Evolutionary conservation across 129 eudicot species (phyloP).

Genomic region (Centella asiatica): DNA sequence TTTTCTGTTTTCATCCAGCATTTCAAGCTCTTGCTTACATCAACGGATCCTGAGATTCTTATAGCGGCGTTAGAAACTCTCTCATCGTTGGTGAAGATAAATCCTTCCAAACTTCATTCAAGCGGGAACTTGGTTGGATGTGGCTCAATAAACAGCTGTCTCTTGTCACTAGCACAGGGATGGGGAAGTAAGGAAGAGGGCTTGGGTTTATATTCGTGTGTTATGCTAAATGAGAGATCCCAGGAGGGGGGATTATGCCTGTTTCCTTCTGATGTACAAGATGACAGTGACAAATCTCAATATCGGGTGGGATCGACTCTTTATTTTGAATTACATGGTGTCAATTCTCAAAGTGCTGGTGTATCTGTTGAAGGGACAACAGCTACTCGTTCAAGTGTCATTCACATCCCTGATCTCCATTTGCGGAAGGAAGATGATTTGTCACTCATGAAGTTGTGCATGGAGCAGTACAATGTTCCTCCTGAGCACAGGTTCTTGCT

Average conservation of each 20-base stretch:
- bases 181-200: slow-evolving; percentile 99
- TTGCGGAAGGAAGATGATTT: slow-evolving; percentile 72
- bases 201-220: slow-evolving; percentile 80
- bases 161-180: slow-evolving; percentile 92
- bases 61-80: slow-evolving; percentile 82
- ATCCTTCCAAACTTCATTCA: slow-evolving; percentile 81
- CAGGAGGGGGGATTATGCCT: slow-evolving; percentile 65
- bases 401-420: slow-evolving; percentile 74
- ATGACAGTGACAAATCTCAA: slow-evolving; percentile 59
- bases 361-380: slow-evolving; percentile 22
- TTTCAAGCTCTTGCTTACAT: slow-evolving; percentile 94
- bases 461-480: slow-evolving; percentile 67
- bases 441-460: slow-evolving; percentile 57
- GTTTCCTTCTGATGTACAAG: slow-evolving; percentile 69
- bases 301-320: slow-evolving; percentile 81
- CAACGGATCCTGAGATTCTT: slow-evolving; percentile 91
- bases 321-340: slow-evolving; percentile 79
- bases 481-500: slow-evolving; percentile 75
- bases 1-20: slow-evolving; percentile 45
- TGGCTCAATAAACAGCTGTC: slow-evolving; percentile 71
- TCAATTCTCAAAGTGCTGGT: slow-evolving; percentile 28
- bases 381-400: slow-evolving; percentile 44
- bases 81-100: slow-evolving; percentile 75
- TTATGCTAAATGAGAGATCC: slow-evolving; percentile 61
- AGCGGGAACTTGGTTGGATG: slow-evolving; percentile 84